Conservation (phyloP, 1,284 basidiomycete genomes). For the Apiotrichum siamense region DNA sequence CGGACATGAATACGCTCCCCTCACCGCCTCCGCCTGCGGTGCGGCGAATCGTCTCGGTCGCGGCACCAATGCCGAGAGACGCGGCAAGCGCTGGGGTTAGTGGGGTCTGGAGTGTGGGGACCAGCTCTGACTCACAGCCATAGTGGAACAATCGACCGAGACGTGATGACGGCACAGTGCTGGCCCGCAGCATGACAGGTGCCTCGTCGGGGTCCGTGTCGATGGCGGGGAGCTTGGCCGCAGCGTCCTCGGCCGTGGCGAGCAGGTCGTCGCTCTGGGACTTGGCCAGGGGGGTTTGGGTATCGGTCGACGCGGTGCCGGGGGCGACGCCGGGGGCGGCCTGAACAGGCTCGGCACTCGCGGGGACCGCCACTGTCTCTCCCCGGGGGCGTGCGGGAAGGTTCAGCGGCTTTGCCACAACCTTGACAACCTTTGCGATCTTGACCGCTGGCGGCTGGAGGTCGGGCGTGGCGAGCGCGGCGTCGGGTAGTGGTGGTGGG, state of each 20-base stretch:
- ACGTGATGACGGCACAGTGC: slow-evolving; percentile 71
- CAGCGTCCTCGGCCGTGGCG: not conserved
- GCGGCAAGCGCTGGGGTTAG: slow-evolving; percentile 51
- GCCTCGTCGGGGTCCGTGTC: slow-evolving; percentile 17
- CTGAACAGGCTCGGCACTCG: too few species aligned
- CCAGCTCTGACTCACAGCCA: slow-evolving; percentile 60
- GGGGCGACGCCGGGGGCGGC: too few species aligned
- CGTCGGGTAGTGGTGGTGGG: not conserved
- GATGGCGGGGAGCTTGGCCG: slow-evolving; percentile 6
- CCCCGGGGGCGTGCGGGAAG: not conserved
- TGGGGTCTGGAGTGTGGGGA: slow-evolving; percentile 55
- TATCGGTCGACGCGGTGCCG: too few species aligned
- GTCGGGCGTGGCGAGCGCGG: not conserved
- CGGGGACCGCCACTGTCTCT: too few species aligned
- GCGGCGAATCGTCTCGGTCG: slow-evolving; percentile 48
- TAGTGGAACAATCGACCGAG: slow-evolving; percentile 86
- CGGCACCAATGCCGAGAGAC: slow-evolving; percentile 49
- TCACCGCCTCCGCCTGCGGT: slow-evolving; percentile 32
- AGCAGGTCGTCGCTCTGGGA: not conserved
- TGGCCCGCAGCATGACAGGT: slow-evolving; percentile 38
- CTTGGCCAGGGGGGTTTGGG: not conserved
- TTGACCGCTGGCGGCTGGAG: not conserved
- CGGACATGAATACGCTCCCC: slow-evolving; percentile 68
- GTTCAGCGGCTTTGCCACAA: not conserved
- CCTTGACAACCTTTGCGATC: slow-evolving; percentile 1